Percentiles rank a stretch among this genome's conserved stretches.
Evolutionary conservation across 1,284 basidiomycete species (phyloP).

Genomic region (Ganoderma sinense): DNA sequence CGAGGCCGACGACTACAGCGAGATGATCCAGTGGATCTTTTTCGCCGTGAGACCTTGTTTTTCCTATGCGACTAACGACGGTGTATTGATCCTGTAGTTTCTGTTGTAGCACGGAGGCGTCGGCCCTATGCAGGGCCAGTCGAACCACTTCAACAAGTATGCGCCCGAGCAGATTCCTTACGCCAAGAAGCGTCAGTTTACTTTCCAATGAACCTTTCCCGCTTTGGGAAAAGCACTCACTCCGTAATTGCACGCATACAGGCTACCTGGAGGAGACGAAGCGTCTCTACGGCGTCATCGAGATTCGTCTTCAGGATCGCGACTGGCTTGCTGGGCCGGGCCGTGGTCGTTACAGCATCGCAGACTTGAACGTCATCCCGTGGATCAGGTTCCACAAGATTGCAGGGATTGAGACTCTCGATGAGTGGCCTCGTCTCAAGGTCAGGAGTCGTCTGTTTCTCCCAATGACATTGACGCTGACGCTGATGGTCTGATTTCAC

Average conservation of each 20-base stretch:
- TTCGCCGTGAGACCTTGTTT: slow-evolving; percentile 56
- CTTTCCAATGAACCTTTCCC: background rate
- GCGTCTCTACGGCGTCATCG: slow-evolving; percentile 79
- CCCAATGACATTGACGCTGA: background rate
- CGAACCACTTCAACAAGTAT: slow-evolving; percentile 62
- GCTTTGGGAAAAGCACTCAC: slow-evolving; percentile 3
- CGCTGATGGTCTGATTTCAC: background rate
- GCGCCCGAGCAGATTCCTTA: slow-evolving; percentile 74
- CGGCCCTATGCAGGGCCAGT: slow-evolving; percentile 82
- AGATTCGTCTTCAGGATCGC: slow-evolving; percentile 68
- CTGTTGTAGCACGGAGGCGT: slow-evolving; percentile 66
- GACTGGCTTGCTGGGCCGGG: slow-evolving; percentile 78
- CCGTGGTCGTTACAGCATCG: slow-evolving; percentile 70
- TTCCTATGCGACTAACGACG: no score
- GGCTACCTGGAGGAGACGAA: slow-evolving; percentile 82
- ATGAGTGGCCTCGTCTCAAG: slow-evolving; percentile 44
- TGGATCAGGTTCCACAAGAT: slow-evolving; percentile 57
- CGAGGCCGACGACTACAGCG: slow-evolving; percentile 53
- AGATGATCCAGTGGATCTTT: slow-evolving; percentile 83
- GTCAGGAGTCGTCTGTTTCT: slow-evolving; percentile 19
- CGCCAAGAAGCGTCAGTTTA: slow-evolving; percentile 59
- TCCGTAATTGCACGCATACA: slow-evolving; percentile 31
- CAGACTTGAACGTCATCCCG: slow-evolving; percentile 66
- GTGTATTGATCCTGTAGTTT: background rate
- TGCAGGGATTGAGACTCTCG: slow-evolving; percentile 59